Evolutionary conservation across 108 stramenopile genomes (phyloP), one percentile per base, ranked within the genome.

Genomic region (Cafeteria roenbergensis): DNA sequence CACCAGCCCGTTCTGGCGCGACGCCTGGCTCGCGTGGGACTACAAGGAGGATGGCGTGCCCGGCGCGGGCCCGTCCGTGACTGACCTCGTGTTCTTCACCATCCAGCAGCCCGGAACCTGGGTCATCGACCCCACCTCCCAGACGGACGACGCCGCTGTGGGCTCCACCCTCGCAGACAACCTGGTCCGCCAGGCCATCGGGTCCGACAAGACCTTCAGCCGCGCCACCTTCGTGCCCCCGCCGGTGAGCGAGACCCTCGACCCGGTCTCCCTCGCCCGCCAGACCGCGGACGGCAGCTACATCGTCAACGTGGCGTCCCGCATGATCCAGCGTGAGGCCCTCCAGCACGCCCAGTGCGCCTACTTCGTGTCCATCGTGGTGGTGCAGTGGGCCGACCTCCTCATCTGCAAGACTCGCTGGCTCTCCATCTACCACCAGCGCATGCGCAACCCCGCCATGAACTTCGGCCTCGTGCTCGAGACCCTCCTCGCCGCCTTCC

Each of bases 401-500:
- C 38, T 78, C 35, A 71, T 74, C 58, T 71, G 64, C 60, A 78
- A 78, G 71, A 78, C 77, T 9, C 42, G 77, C 32, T 78, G 77
- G 77, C 67, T 78, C 55, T 64, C 63, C 30, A 55, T 78, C 67
- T 52, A 62, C 36, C 37, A 42, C 24, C 77, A 78, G 74, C 74
- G 77, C 51, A 71, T 78, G 74, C 37, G 29, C 33, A 78, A 78
- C 71, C 34, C 63, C 17, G 48, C 71, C 56, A 72, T 78, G 74
- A 75, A 75, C 71, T 78, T 78, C 58, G 77, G 74, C 17, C 71
- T 78, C 51, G 58, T 72, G 58, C 72, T 75, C 66, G 77, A 78
- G 67, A 68, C 73, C 17, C 48, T 75, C 14, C 66, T 78, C 0
- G 74, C 67, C 22, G 69, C 67, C n/a, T 75, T 71, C 66, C 53